Conservation (phyloP, 768 basidiomycete genomes). For the Kwoniella sp. region DNA sequence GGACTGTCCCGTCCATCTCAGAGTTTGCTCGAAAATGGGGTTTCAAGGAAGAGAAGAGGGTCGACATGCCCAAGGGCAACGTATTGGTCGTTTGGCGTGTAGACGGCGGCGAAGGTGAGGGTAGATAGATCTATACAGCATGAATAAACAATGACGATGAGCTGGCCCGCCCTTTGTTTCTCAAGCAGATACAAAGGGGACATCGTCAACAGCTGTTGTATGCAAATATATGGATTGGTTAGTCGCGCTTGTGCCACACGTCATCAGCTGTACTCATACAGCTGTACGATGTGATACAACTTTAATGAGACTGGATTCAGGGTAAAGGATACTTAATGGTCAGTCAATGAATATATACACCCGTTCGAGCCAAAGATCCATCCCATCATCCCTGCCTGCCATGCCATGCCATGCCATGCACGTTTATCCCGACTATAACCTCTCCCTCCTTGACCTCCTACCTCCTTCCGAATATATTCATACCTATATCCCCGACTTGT, state of each 20-base stretch:
- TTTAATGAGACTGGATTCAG: background rate
- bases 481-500: too few species aligned
- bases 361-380: background rate
- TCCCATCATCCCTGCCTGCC: too few species aligned
- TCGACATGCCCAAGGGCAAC: slow-evolving; percentile 44
- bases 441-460: too few species aligned
- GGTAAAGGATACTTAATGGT: background rate
- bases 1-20: slow-evolving; percentile 28
- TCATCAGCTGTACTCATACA: too few species aligned
- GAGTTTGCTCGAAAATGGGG: slow-evolving; percentile 34
- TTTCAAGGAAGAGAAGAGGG: slow-evolving; percentile 28
- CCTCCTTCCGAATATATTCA: too few species aligned
- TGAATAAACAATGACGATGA: too few species aligned
- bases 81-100: slow-evolving; percentile 41
- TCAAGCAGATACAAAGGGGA: too few species aligned
- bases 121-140: background rate
- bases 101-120: background rate
- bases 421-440: background rate
- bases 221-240: background rate
- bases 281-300: too few species aligned
- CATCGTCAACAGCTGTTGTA: too few species aligned
- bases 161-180: too few species aligned
- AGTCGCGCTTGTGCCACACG: background rate
- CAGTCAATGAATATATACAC: too few species aligned
- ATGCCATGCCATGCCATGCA: background rate